Conservation (phyloP, 352 stramenopile species). For the Phytophthora pseudosyringae region DNA sequence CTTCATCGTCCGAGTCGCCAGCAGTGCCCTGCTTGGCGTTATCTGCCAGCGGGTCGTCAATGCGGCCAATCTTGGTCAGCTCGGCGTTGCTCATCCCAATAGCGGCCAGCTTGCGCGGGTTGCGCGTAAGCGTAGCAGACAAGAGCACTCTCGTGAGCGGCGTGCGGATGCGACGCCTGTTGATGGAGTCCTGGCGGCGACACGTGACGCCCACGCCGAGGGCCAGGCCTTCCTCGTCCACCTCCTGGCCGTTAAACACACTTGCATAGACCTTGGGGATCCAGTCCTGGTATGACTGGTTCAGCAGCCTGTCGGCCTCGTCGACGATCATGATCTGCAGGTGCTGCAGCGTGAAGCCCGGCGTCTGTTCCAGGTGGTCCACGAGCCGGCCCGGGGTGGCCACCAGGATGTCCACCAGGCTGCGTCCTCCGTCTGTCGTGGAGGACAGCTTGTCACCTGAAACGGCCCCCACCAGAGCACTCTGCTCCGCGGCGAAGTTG, state of each 20-base stretch:
- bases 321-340: conserved; percentile 97
- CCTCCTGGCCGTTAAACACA: conserved; percentile 75
- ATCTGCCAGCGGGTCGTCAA: conserved; percentile 65
- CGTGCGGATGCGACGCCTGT: conserved; percentile 76
- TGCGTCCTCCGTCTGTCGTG: conserved; percentile 65
- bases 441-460: conserved; percentile 1
- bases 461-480: conserved; percentile 59
- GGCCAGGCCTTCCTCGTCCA: conserved; percentile 38
- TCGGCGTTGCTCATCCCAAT: conserved; percentile 96
- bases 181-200: conserved; percentile 79
- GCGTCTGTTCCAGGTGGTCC: conserved; percentile 97
- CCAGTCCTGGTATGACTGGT: conserved; percentile 98
- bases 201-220: conserved; percentile 55
- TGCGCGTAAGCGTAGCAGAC: conserved; percentile 97
- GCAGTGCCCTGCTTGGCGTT: conserved; percentile 66
- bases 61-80: conserved; percentile 87
- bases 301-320: conserved; percentile 97
- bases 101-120: conserved; percentile 96
- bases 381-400: conserved; percentile 97
- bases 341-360: conserved; percentile 97
- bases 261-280: conserved; percentile 92
- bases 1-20: conserved; percentile 36
- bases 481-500: conserved; percentile 88
- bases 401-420: conserved; percentile 96
- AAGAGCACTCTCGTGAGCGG: conserved; percentile 96